Conservation (phyloP, 1,284 basidiomycete genomes). For the Ceratorhiza oryzae-sativae region DNA sequence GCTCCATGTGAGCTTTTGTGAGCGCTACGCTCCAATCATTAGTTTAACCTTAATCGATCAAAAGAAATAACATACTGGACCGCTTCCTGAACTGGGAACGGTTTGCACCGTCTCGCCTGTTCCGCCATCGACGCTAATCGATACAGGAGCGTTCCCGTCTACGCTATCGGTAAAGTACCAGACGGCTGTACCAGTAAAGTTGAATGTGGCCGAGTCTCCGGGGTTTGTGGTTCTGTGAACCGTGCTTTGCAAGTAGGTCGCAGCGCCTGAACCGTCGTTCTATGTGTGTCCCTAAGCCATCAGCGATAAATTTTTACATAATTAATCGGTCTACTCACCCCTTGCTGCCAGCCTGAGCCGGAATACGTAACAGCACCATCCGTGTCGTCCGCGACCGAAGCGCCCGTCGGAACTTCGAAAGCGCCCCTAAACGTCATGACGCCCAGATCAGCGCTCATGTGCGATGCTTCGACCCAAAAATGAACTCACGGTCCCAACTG, state of each 20-base stretch:
- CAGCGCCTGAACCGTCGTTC: neutral
- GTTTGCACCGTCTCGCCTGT: neutral
- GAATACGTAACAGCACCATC: neutral
- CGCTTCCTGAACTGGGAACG: neutral
- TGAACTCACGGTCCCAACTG: neutral
- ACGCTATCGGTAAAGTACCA: conserved; percentile 10
- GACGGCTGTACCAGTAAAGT: conserved; percentile 8
- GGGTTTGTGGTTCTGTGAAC: neutral
- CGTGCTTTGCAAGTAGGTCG: neutral
- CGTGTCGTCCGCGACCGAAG: neutral
- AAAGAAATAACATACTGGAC: neutral
- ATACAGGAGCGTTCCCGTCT: neutral
- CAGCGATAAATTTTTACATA: no score
- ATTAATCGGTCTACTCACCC: no score
- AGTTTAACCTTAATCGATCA: neutral
- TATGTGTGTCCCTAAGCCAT: no score
- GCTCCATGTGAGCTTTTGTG: neutral
- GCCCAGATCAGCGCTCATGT: no score
- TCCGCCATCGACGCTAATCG: conserved; percentile 5
- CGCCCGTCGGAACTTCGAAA: neutral
- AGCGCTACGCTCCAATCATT: neutral
- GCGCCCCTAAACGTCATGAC: conserved; percentile 2
- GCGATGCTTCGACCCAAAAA: no score
- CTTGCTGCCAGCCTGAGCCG: conserved; percentile 1
- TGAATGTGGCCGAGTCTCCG: conserved; percentile 5